Conservation (phyloP, 2,329 filamentous ascomycete genomes). For the Aspergillus hortae region DNA sequence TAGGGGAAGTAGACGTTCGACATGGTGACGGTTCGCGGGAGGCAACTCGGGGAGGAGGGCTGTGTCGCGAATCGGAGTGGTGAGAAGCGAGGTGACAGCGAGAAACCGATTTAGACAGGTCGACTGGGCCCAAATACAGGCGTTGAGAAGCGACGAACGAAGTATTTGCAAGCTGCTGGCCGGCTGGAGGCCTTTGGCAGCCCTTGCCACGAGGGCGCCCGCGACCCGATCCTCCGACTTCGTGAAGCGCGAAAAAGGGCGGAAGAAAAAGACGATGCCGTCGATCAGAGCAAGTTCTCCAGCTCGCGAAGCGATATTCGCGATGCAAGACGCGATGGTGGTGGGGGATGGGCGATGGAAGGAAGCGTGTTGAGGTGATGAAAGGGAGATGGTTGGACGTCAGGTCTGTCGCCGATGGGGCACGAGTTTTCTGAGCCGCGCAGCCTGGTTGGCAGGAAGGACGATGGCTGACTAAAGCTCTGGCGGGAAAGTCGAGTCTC, state of each 20-base stretch:
- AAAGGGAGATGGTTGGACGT: conserved; percentile 40
- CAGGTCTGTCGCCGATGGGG: conserved; percentile 37
- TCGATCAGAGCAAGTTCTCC: conserved; percentile 22
- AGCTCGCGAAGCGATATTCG: conserved; percentile 33
- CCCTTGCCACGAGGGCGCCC: conserved; percentile 48
- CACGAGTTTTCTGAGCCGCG: conserved; percentile 39
- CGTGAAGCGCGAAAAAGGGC: conserved; percentile 30
- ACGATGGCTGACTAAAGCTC: conserved; percentile 17
- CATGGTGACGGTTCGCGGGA: conserved; percentile 59
- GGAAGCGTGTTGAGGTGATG: conserved; percentile 34
- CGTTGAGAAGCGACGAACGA: conserved; percentile 27
- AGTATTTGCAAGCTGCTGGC: conserved; percentile 36
- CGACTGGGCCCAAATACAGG: conserved; percentile 9
- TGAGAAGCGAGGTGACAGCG: conserved; percentile 11
- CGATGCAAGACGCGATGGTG: conserved; percentile 42
- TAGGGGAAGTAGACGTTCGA: conserved; percentile 86
- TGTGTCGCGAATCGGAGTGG: conserved; percentile 4
- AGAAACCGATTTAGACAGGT: conserved; percentile 1
- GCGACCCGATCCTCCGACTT: conserved; percentile 37
- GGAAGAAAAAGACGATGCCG: conserved; percentile 23
- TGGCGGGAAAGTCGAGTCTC: conserved; percentile 3
- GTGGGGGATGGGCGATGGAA: conserved; percentile 29
- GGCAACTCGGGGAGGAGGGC: conserved; percentile 8
- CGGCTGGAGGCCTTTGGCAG: conserved; percentile 44
- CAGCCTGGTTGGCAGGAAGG: conserved; percentile 20